Percentiles rank a stretch among this genome's conserved stretches.
These are phyloP conservation scores for Ceratocystis destructans DNA, from an alignment of 2,329 filamentous ascomycete species.

Conservation along the genomic window DNA sequence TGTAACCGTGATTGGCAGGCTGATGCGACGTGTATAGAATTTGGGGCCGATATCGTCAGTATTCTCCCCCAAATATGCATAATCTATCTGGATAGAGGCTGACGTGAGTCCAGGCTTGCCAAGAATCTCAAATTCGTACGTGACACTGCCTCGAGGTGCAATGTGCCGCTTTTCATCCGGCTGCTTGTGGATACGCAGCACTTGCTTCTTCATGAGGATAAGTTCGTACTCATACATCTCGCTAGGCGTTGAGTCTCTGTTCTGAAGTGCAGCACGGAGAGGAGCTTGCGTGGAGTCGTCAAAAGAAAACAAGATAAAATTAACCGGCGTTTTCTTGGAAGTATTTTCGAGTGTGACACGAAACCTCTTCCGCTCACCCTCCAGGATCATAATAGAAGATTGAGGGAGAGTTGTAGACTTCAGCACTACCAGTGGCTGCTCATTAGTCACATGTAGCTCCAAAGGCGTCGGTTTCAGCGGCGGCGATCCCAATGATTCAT, in stretches of 20 bases:
- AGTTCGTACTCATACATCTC: conserved; percentile 80
- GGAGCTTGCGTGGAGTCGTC: conserved; percentile 73
- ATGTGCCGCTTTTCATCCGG: conserved; percentile 47
- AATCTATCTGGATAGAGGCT: conserved; percentile 71
- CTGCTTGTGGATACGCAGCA: conserved; percentile 42
- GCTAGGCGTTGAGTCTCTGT: conserved; percentile 60
- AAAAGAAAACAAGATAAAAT: conserved; percentile 78
- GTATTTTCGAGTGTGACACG: conserved; percentile 68
- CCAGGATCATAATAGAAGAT: conserved; percentile 78
- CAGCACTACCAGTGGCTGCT: conserved; percentile 64
- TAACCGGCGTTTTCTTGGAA: conserved; percentile 55
- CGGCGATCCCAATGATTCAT: conserved; percentile 29
- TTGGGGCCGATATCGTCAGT: conserved; percentile 53
- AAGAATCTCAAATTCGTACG: conserved; percentile 70
- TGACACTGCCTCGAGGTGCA: conserved; percentile 49
- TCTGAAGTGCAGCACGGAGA: conserved; percentile 59
- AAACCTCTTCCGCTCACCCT: conserved; percentile 71
- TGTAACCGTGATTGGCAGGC: conserved; percentile 68
- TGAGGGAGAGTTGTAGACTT: conserved; percentile 68
- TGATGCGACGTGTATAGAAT: conserved; percentile 75
- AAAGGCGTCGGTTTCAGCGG: conserved; percentile 39
- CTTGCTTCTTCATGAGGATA: conserved; percentile 60
- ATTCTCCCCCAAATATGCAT: conserved; percentile 62
- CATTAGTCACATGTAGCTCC: conserved; percentile 59
- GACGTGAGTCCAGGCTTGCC: conserved; percentile 75